phyloP scores from a whole-genome alignment of 1,284 basidiomycete species.

The Heterobasidion irregulare region DNA sequence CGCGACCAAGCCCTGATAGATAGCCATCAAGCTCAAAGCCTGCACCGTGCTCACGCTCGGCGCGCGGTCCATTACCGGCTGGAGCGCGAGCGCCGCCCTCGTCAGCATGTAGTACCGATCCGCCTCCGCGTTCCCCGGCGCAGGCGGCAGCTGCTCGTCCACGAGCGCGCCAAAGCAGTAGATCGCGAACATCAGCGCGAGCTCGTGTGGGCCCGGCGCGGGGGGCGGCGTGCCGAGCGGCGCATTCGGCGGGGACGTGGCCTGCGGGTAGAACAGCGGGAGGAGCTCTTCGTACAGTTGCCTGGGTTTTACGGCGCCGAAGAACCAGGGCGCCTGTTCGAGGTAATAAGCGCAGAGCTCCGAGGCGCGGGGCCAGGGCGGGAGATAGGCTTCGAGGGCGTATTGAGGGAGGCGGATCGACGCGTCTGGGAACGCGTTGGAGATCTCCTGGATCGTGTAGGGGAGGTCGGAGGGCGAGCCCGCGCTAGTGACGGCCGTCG shows the following conservation, averaged over 20 bases:
- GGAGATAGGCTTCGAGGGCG: conserved; percentile 40
- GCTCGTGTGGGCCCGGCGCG: conserved; percentile 10
- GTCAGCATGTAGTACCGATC: conserved; percentile 47
- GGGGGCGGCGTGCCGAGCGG: background rate
- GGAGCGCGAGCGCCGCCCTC: conserved; percentile 52
- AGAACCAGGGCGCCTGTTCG: conserved; percentile 70
- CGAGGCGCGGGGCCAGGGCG: conserved; percentile 45
- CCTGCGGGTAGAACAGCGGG: conserved; percentile 46
- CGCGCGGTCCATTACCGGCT: conserved; percentile 57
- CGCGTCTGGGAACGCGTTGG: conserved; percentile 46
- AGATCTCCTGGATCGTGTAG: conserved; percentile 31
- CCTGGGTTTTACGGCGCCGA: conserved; percentile 51
- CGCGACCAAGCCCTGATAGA: conserved; percentile 47
- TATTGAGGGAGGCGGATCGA: conserved; percentile 15
- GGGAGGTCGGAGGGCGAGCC: conserved; percentile 1
- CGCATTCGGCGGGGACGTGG: background rate
- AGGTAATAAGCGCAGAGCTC: conserved; percentile 56
- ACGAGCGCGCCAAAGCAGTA: conserved; percentile 12
- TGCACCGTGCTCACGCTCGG: conserved; percentile 64
- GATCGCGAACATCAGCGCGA: conserved; percentile 13
- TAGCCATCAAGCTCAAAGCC: conserved; percentile 54
- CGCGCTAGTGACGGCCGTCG: background rate
- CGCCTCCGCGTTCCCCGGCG: conserved; percentile 42
- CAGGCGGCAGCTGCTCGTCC: conserved; percentile 15
- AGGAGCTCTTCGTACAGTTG: conserved; percentile 59